Percentiles rank a stretch among this genome's conserved stretches.
Evolutionary conservation across 2,329 filamentous ascomycete species (phyloP).

Genomic region (Coniella vitis): DNA sequence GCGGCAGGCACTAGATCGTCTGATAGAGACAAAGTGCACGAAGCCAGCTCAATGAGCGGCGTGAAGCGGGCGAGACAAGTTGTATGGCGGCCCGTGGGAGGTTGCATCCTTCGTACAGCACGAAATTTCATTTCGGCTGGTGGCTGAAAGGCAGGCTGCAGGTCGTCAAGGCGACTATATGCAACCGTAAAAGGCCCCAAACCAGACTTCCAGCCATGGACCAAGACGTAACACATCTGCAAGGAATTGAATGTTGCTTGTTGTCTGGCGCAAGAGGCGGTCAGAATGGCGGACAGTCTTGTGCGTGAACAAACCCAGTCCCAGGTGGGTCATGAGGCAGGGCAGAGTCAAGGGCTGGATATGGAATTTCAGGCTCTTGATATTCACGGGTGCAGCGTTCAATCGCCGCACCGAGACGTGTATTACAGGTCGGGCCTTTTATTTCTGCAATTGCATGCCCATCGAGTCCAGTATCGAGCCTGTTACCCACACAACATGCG

Average conservation of each 20-base stretch:
- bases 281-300: no score
- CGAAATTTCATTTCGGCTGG: background rate
- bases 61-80: background rate
- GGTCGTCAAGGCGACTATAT: background rate
- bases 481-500: no score
- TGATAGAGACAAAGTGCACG: background rate
- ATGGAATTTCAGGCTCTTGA: no score
- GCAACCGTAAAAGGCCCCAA: background rate
- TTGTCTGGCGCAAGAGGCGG: background rate
- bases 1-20: no score
- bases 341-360: no score
- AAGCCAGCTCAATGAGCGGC: background rate
- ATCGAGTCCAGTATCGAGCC: no score
- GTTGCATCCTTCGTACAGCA: slow-evolving; percentile 1
- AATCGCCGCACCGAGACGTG: no score
- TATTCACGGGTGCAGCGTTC: no score
- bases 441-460: no score
- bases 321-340: no score
- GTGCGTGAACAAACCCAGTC: no score
- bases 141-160: slow-evolving; percentile 1
- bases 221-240: background rate
- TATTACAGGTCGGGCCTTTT: no score
- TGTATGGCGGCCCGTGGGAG: slow-evolving; percentile 1
- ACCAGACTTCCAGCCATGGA: background rate
- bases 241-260: background rate